Conservation (phyloP, 164 flowering plant species). For the Vitis amurensis region DNA sequence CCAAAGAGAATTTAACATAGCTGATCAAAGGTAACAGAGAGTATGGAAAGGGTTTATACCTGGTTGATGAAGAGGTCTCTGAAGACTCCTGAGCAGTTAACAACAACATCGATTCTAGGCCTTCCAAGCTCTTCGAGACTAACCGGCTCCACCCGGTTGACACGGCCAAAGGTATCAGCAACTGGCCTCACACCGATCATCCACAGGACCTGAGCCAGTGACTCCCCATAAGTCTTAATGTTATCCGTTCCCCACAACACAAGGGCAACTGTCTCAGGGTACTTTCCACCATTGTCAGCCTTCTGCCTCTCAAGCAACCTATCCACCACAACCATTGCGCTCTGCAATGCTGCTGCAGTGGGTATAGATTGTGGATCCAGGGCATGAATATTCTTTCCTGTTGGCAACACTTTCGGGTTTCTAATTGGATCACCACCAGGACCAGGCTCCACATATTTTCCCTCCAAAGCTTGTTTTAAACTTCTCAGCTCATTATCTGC, state of each 20-base stretch:
- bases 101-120: slow-evolving; percentile 97
- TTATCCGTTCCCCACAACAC: slow-evolving; percentile 99
- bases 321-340: slow-evolving; percentile 90
- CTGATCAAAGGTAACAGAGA: not conserved
- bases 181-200: slow-evolving; percentile 93
- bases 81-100: slow-evolving; percentile 98
- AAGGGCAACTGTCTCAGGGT: slow-evolving; percentile 95
- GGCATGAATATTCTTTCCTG: slow-evolving; percentile 98
- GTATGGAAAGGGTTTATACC: slow-evolving; percentile 41
- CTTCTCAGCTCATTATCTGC: slow-evolving; percentile 94
- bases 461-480: slow-evolving; percentile 92
- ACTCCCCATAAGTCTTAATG: slow-evolving; percentile 96
- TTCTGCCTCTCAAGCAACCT: slow-evolving; percentile 93
- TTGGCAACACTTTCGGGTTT: slow-evolving; percentile 98
- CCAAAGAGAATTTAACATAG: not conserved
- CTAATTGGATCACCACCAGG: slow-evolving; percentile 99
- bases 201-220: slow-evolving; percentile 93
- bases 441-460: slow-evolving; percentile 94
- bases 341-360: slow-evolving; percentile 92
- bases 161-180: slow-evolving; percentile 89
- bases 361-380: slow-evolving; percentile 97
- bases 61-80: slow-evolving; percentile 98
- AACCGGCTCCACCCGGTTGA: slow-evolving; percentile 85
- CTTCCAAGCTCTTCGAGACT: slow-evolving; percentile 98
- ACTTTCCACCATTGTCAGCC: slow-evolving; percentile 91